A percentile compares a stretch with the other conserved stretches of the same genome.
Conservation (phyloP, 106 monocot species). For the Agapanthus africanus region DNA sequence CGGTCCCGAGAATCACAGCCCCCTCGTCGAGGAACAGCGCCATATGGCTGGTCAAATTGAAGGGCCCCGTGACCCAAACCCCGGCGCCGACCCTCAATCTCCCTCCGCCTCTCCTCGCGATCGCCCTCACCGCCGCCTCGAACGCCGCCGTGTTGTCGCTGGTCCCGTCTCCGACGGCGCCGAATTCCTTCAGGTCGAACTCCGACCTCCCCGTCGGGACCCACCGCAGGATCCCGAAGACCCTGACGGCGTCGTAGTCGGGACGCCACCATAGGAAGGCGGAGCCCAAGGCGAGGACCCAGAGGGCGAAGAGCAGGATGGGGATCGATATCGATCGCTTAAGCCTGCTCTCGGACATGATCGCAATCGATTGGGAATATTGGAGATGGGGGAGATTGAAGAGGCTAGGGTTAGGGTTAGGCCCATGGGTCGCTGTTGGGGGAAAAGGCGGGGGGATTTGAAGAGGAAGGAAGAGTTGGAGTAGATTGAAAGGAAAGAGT, state of each 20-base stretch:
- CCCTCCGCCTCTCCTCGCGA: conserved; percentile 45
- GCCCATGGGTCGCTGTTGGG: background rate
- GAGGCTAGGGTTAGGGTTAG: too few species aligned
- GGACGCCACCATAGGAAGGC: background rate
- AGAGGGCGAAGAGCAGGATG: background rate
- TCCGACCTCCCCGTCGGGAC: conserved; percentile 2
- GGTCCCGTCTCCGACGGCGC: conserved; percentile 54
- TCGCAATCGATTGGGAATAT: too few species aligned
- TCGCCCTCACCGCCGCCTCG: conserved; percentile 42
- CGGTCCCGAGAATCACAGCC: conserved; percentile 40
- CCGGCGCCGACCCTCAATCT: conserved; percentile 41
- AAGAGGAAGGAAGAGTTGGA: background rate
- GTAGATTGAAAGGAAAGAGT: background rate
- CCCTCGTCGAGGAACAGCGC: conserved; percentile 55
- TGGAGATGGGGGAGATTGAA: too few species aligned
- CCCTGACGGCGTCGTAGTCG: background rate
- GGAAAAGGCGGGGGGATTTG: background rate
- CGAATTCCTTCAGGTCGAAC: conserved; percentile 53
- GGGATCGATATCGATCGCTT: too few species aligned
- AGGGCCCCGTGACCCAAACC: conserved; percentile 57
- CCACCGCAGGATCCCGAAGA: background rate
- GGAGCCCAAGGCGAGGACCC: background rate
- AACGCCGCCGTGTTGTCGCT: conserved; percentile 52
- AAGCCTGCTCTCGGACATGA: too few species aligned
- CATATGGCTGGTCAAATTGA: conserved; percentile 73